Percentiles rank a stretch among this genome's conserved stretches.
phyloP scores from a whole-genome alignment of 2,329 filamentous ascomycete species.

The Piedraia hortae region DNA sequence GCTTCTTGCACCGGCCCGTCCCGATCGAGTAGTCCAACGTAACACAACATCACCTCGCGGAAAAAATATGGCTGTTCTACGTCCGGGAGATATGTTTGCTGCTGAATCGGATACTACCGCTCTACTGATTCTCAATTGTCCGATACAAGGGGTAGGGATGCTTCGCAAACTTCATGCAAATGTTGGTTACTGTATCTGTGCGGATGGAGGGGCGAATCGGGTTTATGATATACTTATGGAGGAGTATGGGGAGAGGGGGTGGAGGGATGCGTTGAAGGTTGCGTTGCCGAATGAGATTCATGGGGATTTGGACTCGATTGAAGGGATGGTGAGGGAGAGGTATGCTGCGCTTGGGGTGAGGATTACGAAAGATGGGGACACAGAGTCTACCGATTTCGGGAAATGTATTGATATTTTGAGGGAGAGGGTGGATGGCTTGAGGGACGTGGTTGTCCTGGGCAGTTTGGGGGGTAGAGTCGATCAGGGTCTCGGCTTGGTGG shows the following conservation, averaged over 20 bases:
- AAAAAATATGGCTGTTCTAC: no score
- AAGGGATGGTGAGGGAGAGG: slow-evolving; percentile 31
- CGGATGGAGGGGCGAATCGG: slow-evolving; percentile 73
- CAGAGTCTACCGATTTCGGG: slow-evolving; percentile 72
- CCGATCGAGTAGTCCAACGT: no score
- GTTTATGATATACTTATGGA: slow-evolving; percentile 26
- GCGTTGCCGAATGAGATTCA: slow-evolving; percentile 34
- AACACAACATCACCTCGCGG: no score
- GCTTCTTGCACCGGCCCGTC: no score
- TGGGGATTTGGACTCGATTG: slow-evolving; percentile 74
- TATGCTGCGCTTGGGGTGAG: slow-evolving; percentile 33
- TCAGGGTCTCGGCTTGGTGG: slow-evolving; percentile 68
- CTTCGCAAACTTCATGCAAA: slow-evolving; percentile 21
- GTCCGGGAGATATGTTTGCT: no score
- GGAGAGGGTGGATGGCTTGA: slow-evolving; percentile 10
- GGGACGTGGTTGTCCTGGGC: slow-evolving; percentile 45
- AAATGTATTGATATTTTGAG: slow-evolving; percentile 42
- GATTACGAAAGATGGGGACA: slow-evolving; percentile 46
- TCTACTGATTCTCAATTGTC: slow-evolving; percentile 33
- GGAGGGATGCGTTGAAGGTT: slow-evolving; percentile 6
- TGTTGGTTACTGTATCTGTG: slow-evolving; percentile 44
- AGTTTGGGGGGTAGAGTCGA: slow-evolving; percentile 77
- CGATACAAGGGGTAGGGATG: slow-evolving; percentile 25
- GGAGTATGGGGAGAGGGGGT: slow-evolving; percentile 1
- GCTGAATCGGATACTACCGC: no score